Evolutionary conservation across 352 stramenopile genomes (phyloP), one percentile per base, ranked within the genome.

Genomic region (Globisporangium sylvaticum): DNA sequence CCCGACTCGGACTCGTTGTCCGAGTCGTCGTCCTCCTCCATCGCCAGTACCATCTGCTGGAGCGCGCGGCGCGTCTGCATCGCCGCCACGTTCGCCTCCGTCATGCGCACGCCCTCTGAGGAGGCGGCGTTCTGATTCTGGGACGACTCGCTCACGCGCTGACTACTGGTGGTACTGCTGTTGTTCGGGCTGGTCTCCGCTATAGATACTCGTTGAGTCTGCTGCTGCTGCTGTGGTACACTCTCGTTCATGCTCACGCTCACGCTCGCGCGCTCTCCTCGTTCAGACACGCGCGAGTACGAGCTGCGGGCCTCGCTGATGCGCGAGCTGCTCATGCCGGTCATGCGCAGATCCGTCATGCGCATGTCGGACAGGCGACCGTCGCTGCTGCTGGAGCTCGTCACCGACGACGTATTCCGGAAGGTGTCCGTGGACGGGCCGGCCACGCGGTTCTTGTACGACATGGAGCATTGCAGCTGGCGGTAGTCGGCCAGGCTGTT

Each of bases 381-480:
- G 20, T 62, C 66, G 61, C 52, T 59, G n/a, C 42, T 44, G 46
- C 20, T 39, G 48, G 64, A 50, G 58, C 67, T 60, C 18, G 29
- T 60, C 18, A 60, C 15, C 54, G 54, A 60, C 54, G 54, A 60
- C 25, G 65, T 75, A n/a, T 44, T 65, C 58, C 77, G 63, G 44
- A 70, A 76, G 6, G 73, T 61, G 25, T 81, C 76, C 22, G 44
- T 37, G 27, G 54, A 73, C 27, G n/a, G 15, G 20, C 29, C 54
- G 8, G 24, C 54, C 18, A 75, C 65, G 50, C 85, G 87, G 74
- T 93, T 95, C 75, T 93, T 95, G 78, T 95, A 95, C 31, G 77
- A 88, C 87, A 95, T 95, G 55, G 85, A 94, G 72, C 81, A 92
- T 58, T 80, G 81, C 29, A 95, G 75, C 72, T 95, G 84, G 4